phyloP scores from a whole-genome alignment of 2,329 filamentous ascomycete species.

The Aspergillus pseudonomiae region DNA sequence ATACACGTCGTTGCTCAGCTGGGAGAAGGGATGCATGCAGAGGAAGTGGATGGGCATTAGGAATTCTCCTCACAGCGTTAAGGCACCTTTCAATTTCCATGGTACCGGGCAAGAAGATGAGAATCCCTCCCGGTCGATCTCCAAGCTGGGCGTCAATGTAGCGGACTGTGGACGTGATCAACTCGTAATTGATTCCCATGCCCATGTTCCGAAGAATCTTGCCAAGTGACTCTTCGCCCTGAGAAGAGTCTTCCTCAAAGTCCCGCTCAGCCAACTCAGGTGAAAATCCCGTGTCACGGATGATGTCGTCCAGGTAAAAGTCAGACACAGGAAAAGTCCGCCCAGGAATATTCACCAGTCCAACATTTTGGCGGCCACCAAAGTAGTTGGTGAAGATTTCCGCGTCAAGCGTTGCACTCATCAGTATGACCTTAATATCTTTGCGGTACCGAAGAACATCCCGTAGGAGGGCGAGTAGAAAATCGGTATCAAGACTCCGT shows the following conservation, averaged over 20 bases:
- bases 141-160: slow-evolving; percentile 79
- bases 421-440: slow-evolving; percentile 86
- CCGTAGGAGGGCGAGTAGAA: slow-evolving; percentile 82
- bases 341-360: slow-evolving; percentile 82
- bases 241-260: slow-evolving; percentile 44
- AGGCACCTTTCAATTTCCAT: slow-evolving; percentile 87
- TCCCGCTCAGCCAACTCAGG: slow-evolving; percentile 36
- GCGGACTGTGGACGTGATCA: slow-evolving; percentile 78
- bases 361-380: slow-evolving; percentile 69
- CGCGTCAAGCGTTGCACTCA: slow-evolving; percentile 95
- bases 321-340: slow-evolving; percentile 89
- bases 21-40: slow-evolving; percentile 91
- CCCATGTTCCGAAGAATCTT: slow-evolving; percentile 73
- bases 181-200: slow-evolving; percentile 86
- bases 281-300: slow-evolving; percentile 75
- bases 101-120: slow-evolving; percentile 94
- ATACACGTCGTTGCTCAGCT: slow-evolving; percentile 84
- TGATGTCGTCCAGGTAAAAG: slow-evolving; percentile 84
- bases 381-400: slow-evolving; percentile 85
- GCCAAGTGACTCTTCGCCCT: slow-evolving; percentile 57
- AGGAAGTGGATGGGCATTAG: slow-evolving; percentile 76
- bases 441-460: slow-evolving; percentile 75
- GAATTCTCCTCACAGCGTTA: slow-evolving; percentile 65
- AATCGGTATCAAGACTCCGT: slow-evolving; percentile 91
- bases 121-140: slow-evolving; percentile 76